Base-by-base conservation (phyloP, 371 early-diverging fungal genomes). In the Apophysomyces trapeziformis region DNA sequence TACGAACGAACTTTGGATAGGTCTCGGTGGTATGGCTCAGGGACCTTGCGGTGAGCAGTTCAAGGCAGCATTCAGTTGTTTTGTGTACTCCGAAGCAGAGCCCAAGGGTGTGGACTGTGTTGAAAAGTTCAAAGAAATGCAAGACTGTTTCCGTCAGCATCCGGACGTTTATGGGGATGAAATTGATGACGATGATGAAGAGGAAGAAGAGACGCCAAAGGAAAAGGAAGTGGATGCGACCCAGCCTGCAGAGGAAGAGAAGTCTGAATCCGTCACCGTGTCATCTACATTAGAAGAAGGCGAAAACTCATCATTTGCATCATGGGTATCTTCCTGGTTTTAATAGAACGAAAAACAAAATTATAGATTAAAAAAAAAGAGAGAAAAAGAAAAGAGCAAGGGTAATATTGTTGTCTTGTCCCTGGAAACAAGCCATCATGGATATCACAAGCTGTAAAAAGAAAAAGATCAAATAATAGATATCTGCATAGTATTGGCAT, bases 21-120 rank as follows among this genome's bases (percentile, higher is more conserved):
- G 82, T 75, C 76, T 99, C 13, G 96, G 92, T 9, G 92, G 92
- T 56, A 97, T 98, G 97, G 95, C 95, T 35, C 87, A 91, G n/a
- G 93, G 93, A 12, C 96, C 99, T 9, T 99, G 99, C 76, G 98
- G 97, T 38, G 95, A 96, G 64, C 80, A 90, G 63, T 99, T 99
- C 87, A 97, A 97, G 78, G 92, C 89, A 13, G 98, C 98, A 11
- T 99, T 99, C 72, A 93, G 96, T 32, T 99, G 99, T 78, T 99
- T 98, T 85, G 94, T 96, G 18, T 93, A 90, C 68, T 94, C 95
- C 1, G 87, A 80, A 46, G 92, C 85, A 39, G 95, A 95, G 60
- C 94, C 94, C 44, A 94, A 95, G 74, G 95, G 95, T 9, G 84
- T 90, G 21, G 95, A 95, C 71, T 95, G 95, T 68, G 83, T 95